A percentile compares a stretch with the other conserved stretches of the same genome.
Conservation (phyloP, 2,329 filamentous ascomycete genomes). For the Curvularia hawaiiensis region DNA sequence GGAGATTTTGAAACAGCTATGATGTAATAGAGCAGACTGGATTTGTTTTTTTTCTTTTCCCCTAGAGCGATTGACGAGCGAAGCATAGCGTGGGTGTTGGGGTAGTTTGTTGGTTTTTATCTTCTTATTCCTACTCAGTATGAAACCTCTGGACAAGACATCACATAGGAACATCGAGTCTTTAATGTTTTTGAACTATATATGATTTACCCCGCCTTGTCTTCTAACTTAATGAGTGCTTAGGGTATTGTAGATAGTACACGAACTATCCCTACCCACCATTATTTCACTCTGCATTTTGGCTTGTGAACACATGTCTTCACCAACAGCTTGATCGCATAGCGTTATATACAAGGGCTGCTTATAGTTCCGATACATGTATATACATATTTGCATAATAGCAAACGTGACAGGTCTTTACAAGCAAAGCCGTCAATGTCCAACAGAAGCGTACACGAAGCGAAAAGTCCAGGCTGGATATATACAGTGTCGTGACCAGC, state of each 20-base stretch:
- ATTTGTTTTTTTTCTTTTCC: neutral
- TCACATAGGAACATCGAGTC: neutral
- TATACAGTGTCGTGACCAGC: neutral
- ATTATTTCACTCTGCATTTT: neutral
- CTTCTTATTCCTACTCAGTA: neutral
- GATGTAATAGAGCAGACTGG: neutral
- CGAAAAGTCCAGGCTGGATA: neutral
- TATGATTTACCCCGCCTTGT: neutral
- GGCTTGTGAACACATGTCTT: neutral
- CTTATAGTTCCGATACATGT: neutral
- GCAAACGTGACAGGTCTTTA: neutral
- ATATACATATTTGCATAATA: neutral
- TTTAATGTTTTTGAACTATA: neutral
- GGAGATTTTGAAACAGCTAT: neutral
- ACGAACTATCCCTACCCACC: neutral
- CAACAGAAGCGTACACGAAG: neutral
- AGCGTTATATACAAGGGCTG: neutral
- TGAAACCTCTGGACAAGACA: neutral
- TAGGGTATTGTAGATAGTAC: neutral
- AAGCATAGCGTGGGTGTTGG: constrained; percentile 3
- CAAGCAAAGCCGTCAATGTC: neutral
- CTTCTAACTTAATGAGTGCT: neutral
- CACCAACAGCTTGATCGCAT: neutral
- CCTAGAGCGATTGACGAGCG: neutral
- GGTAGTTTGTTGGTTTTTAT: neutral